Conservation (phyloP, 768 basidiomycete species). For the Cystoderma amianthinum region DNA sequence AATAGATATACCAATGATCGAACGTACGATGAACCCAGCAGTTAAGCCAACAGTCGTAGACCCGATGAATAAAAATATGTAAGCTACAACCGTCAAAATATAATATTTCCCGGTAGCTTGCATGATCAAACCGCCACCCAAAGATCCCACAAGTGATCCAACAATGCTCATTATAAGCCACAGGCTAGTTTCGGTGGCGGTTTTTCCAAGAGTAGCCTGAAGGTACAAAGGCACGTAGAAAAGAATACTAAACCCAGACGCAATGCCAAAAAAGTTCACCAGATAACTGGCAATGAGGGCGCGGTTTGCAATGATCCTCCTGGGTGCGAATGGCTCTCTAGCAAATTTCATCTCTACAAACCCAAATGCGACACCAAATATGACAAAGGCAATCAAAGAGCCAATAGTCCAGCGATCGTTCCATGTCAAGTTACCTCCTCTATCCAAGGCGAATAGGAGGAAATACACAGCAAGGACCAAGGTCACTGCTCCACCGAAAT, state of each 20-base stretch:
- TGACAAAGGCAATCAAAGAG: conserved; percentile 23
- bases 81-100: conserved; percentile 36
- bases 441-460: conserved; percentile 52
- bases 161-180: conserved; percentile 44
- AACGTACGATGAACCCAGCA: conserved; percentile 29
- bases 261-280: conserved; percentile 53
- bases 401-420: conserved; percentile 26
- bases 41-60: conserved; percentile 26
- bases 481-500: conserved; percentile 51
- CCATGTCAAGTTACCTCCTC: conserved; percentile 46
- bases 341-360: conserved; percentile 43
- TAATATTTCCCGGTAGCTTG: conserved; percentile 56
- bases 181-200: conserved; percentile 42
- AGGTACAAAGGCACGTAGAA: conserved; percentile 53
- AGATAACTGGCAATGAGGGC: conserved; percentile 47
- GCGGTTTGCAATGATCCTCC: conserved; percentile 41
- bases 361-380: conserved; percentile 30
- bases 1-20: conserved; percentile 27
- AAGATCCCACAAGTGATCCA: conserved; percentile 40
- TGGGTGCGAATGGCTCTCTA: conserved; percentile 54
- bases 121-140: conserved; percentile 45
- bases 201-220: conserved; percentile 46
- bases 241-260: conserved; percentile 32
- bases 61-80: conserved; percentile 29
- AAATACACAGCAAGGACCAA: conserved; percentile 50